Percentiles rank a stretch among this genome's conserved stretches.
These are phyloP conservation scores for Zymoseptoria brevis DNA, from an alignment of 2,329 filamentous ascomycete species.

Conservation along the genomic window DNA sequence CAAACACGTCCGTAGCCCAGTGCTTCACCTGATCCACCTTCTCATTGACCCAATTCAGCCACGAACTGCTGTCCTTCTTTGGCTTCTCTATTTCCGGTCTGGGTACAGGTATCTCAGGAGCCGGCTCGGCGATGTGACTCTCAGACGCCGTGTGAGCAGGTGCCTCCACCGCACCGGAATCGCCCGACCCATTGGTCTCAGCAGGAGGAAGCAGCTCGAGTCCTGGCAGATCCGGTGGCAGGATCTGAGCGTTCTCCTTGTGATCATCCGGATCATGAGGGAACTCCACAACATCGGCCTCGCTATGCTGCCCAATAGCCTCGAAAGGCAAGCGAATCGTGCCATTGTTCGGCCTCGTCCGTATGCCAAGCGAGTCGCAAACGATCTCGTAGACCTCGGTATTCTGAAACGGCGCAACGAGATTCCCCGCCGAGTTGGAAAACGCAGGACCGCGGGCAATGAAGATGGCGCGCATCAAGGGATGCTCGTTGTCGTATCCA, in stretches of 20 bases:
- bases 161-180: not conserved
- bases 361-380: conserved; percentile 74
- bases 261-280: conserved; percentile 16
- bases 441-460: conserved; percentile 88
- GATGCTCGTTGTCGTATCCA: conserved; percentile 90
- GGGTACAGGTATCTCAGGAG: conserved; percentile 7
- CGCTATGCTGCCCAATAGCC: conserved; percentile 51
- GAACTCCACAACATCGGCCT: conserved; percentile 9
- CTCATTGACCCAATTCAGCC: conserved; percentile 27
- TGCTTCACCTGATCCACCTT: conserved; percentile 26
- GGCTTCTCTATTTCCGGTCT: conserved; percentile 14
- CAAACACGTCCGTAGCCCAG: conserved; percentile 25
- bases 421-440: conserved; percentile 72
- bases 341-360: conserved; percentile 74
- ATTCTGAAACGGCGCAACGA: conserved; percentile 77
- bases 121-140: not conserved
- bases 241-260: conserved; percentile 4
- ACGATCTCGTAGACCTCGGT: conserved; percentile 91
- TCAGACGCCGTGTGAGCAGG: not conserved
- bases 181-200: not conserved
- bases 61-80: conserved; percentile 13
- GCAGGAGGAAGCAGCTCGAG: conserved; percentile 4
- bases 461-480: conserved; percentile 93
- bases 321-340: conserved; percentile 66
- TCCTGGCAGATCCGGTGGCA: conserved; percentile 9